A percentile compares a stretch with the other conserved stretches of the same genome.
Conservation (phyloP, 805 yeast genomes). For the Metschnikowia kofuensis region DNA sequence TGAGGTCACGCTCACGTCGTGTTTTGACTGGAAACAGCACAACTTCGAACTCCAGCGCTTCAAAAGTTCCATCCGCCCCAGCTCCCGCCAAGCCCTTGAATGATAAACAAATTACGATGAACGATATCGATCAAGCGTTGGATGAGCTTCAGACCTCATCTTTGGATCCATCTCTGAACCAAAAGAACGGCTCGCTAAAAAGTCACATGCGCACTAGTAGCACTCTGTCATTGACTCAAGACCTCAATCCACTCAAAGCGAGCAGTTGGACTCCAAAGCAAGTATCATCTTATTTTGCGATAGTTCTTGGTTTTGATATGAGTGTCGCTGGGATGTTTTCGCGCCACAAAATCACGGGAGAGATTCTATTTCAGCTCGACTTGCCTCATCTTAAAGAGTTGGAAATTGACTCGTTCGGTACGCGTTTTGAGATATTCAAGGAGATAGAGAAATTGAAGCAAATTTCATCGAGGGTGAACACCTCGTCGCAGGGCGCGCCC, state of each 20-base stretch:
- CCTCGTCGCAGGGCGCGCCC: neutral
- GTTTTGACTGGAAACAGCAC: conserved; percentile 21
- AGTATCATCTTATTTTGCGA: conserved; percentile 72
- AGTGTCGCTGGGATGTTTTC: conserved; percentile 77
- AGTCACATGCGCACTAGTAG: conserved; percentile 9
- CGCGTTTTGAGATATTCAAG: conserved; percentile 86
- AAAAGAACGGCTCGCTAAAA: neutral
- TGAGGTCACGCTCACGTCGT: conserved; percentile 54
- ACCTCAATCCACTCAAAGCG: conserved; percentile 49
- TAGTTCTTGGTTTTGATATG: conserved; percentile 67
- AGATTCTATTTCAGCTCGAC: conserved; percentile 81
- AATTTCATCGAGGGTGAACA: conserved; percentile 13
- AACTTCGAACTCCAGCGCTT: conserved; percentile 9
- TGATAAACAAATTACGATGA: conserved; percentile 41
- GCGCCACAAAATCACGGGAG: conserved; percentile 85
- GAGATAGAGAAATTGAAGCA: conserved; percentile 71
- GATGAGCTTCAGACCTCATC: conserved; percentile 49
- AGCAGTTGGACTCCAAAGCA: conserved; percentile 80
- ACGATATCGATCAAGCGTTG: conserved; percentile 71
- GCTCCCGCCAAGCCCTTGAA: conserved; percentile 5
- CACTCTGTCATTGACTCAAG: conserved; percentile 18
- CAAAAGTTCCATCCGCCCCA: conserved; percentile 8
- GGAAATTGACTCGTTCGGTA: conserved; percentile 90
- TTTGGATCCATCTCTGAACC: conserved; percentile 13
- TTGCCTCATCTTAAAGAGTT: conserved; percentile 84